Conservation (phyloP, 2,329 filamentous ascomycete genomes). For the Penicillium hesseltinei region DNA sequence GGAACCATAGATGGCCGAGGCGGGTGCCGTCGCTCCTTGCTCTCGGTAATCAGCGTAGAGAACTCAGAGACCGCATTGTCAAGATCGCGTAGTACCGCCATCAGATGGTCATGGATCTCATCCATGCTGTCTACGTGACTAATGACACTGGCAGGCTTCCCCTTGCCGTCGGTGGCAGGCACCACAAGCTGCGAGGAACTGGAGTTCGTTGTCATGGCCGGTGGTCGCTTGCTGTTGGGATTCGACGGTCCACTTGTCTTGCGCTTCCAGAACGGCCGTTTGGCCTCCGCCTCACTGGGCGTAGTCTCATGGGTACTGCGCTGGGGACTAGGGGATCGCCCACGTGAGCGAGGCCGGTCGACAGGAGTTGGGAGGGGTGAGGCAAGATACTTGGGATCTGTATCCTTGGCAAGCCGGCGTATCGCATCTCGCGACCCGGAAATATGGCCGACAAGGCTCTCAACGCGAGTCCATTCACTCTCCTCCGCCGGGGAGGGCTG, state of each 20-base stretch:
- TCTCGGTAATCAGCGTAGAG: conserved; percentile 70
- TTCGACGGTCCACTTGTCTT: conserved; percentile 62
- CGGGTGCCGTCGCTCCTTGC: conserved; percentile 69
- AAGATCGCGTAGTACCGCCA: conserved; percentile 78
- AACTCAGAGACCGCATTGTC: conserved; percentile 84
- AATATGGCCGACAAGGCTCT: conserved; percentile 79
- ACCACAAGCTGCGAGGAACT: conserved; percentile 55
- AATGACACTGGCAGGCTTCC: conserved; percentile 34
- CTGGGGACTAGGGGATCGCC: conserved; percentile 37
- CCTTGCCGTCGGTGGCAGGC: conserved; percentile 40
- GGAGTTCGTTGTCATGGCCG: conserved; percentile 40
- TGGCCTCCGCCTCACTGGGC: conserved; percentile 50
- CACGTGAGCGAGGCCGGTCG: conserved; percentile 27
- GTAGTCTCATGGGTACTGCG: conserved; percentile 33
- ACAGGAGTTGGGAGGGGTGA: conserved; percentile 20
- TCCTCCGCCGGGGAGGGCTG: conserved; percentile 58
- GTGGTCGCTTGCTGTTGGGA: conserved; percentile 42
- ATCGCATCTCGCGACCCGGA: conserved; percentile 87
- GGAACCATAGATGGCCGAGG: conserved; percentile 54
- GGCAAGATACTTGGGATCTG: conserved; percentile 60
- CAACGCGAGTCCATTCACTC: conserved; percentile 81
- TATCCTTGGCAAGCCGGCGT: conserved; percentile 80
- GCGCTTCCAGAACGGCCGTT: conserved; percentile 85
- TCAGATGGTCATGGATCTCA: conserved; percentile 76
- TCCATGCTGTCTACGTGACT: conserved; percentile 55